Evolutionary conservation across 2,329 filamentous ascomycete genomes (phyloP), one percentile per base, ranked within the genome.

Genomic region (Septoria petroselini): DNA sequence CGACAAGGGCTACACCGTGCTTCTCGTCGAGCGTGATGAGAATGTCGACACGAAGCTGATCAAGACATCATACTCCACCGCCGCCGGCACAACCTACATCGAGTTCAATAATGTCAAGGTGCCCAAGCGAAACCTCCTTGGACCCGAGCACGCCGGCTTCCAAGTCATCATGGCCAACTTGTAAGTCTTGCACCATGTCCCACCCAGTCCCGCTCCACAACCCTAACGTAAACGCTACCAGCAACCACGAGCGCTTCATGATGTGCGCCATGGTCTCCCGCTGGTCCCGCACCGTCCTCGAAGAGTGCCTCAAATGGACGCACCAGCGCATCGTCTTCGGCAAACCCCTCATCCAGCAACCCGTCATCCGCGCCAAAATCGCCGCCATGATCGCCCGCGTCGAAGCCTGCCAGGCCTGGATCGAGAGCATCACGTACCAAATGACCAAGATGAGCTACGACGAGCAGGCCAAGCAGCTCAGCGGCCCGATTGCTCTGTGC

Each of bases 51-150:
- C 85, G 29, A 86, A 82, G 70, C 70, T 80, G 53, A 90, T 90
- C 75, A 89, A 89, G 78, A 90, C 86, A 0, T 82, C 80, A 7
- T 94, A 94, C 72, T 91, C 86, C 0, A 78, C 87, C 2, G 73
- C 87, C 0, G 89, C 88, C 3, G 89, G 82, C 15, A 93, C 88
- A 0, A 80, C 86, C 2, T 91, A 81, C 67, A 80, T 94, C 62
- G 87, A 88, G 42, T 91, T 88, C 68, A 86, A 91, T 70, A 86
- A 93, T 59, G 88, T 91, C 69, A 90, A 89, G 73, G 88, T 94
- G 0, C 88, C 89, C 0, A 84, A 82, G 0, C 79, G 83, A 65
- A 84, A 93, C 68, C 73, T 94, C 12, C 74, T 95, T 4, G 89
- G 89, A 54, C 75, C 87, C 65, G 88, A 94, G 71, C 82, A 93